phyloP scores from a whole-genome alignment of 768 basidiomycete species.

The Hypholoma sublateritium region DNA sequence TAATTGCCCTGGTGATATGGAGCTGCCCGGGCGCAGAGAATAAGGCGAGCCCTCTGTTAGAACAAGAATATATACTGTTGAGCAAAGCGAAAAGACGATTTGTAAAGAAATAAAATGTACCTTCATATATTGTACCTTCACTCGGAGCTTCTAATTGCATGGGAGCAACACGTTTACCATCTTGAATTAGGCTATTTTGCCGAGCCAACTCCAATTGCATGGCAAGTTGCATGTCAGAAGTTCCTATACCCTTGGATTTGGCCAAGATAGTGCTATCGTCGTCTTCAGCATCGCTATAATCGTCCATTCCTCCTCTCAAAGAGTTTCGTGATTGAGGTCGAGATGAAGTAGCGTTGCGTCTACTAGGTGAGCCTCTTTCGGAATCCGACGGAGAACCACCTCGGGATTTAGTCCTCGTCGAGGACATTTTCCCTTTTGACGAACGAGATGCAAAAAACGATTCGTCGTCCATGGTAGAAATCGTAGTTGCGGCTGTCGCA shows the following conservation, averaged over 20 bases:
- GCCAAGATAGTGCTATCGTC: conserved; percentile 38
- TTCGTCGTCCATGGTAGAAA: conserved; percentile 57
- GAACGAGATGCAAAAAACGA: conserved; percentile 43
- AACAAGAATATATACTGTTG: conserved; percentile 8
- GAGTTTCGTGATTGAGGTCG: conserved; percentile 27
- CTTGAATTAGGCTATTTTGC: conserved; percentile 80
- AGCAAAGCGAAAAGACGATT: not conserved
- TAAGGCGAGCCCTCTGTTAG: conserved; percentile 59
- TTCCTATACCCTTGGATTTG: conserved; percentile 45
- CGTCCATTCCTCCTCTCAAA: conserved; percentile 45
- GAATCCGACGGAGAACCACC: conserved; percentile 43
- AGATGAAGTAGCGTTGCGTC: conserved; percentile 33
- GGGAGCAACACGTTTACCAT: conserved; percentile 40
- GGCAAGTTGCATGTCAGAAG: conserved; percentile 75
- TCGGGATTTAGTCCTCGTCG: conserved; percentile 42
- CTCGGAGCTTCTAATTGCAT: conserved; percentile 44
- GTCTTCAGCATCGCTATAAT: conserved; percentile 48
- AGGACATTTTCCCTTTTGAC: conserved; percentile 49
- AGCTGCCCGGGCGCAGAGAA: conserved; percentile 48
- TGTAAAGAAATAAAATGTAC: conserved; percentile 34
- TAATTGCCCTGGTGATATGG: conserved; percentile 48
- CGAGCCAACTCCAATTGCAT: conserved; percentile 80
- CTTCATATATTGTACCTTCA: conserved; percentile 80
- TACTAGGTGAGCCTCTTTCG: conserved; percentile 42
- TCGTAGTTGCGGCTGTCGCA: conserved; percentile 62